phyloP scores from a whole-genome alignment of 192 early-diverging fungal species.

The Podila horticola region DNA sequence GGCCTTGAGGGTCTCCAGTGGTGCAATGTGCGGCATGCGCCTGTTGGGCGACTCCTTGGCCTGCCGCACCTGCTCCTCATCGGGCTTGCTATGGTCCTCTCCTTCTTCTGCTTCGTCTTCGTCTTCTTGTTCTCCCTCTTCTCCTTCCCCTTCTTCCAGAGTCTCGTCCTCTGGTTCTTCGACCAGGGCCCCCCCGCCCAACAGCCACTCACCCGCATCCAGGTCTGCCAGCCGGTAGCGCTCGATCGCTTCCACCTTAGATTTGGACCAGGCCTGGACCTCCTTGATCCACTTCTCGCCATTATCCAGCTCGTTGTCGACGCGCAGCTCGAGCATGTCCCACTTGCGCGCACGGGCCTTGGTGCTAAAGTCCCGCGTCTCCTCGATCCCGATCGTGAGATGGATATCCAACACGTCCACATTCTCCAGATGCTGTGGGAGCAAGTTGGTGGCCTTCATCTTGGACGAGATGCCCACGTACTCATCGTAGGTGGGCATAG shows the following conservation, averaged over 20 bases:
- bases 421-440: slow-evolving; percentile 22
- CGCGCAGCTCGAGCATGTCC: slow-evolving; percentile 28
- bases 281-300: slow-evolving; percentile 45
- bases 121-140: neutral
- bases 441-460: slow-evolving; percentile 17
- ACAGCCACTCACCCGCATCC: neutral
- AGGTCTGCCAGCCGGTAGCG: slow-evolving; percentile 6
- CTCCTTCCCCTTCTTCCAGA: slow-evolving; percentile 5
- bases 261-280: slow-evolving; percentile 10
- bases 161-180: slow-evolving; percentile 15
- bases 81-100: neutral
- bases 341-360: slow-evolving; percentile 35
- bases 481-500: slow-evolving; percentile 33
- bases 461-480: slow-evolving; percentile 27
- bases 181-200: slow-evolving; percentile 5
- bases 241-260: slow-evolving; percentile 18
- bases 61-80: neutral
- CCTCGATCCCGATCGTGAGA: slow-evolving; percentile 17
- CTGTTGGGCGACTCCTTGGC: neutral
- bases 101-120: neutral
- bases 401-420: slow-evolving; percentile 39
- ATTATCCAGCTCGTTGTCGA: slow-evolving; percentile 27
- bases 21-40: neutral
- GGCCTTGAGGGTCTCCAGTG: slow-evolving; percentile 2
- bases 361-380: slow-evolving; percentile 5